Conservation (phyloP, 768 basidiomycete genomes). For the Hypholoma fasciculare region DNA sequence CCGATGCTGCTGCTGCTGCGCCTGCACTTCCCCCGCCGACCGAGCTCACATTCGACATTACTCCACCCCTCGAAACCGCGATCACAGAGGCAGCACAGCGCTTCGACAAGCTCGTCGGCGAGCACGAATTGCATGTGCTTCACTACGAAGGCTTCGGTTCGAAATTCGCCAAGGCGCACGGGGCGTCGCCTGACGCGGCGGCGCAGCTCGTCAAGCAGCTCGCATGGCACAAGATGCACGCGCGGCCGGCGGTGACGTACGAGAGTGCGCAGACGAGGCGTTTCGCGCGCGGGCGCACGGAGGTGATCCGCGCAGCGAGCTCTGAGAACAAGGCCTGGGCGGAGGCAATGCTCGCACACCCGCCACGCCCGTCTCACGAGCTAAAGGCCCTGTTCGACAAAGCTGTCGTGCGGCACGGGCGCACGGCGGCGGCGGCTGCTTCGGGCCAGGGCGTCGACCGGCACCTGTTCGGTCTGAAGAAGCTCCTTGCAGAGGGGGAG, state of each 20-base stretch:
- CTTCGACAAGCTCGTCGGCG: slow-evolving; percentile 74
- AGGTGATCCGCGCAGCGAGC: slow-evolving; percentile 89
- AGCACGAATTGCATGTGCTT: slow-evolving; percentile 83
- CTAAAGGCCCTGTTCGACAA: slow-evolving; percentile 69
- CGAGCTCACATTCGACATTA: slow-evolving; percentile 73
- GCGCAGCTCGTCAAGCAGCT: slow-evolving; percentile 95
- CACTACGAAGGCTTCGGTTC: slow-evolving; percentile 93
- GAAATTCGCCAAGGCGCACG: slow-evolving; percentile 76
- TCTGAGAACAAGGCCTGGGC: slow-evolving; percentile 84
- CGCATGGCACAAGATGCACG: slow-evolving; percentile 86
- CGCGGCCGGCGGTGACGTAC: slow-evolving; percentile 80
- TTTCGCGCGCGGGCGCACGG: slow-evolving; percentile 88
- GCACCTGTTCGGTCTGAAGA: slow-evolving; percentile 93
- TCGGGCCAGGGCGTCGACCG: slow-evolving; percentile 95
- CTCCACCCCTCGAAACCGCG: slow-evolving; percentile 48
- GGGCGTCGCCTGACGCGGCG: slow-evolving; percentile 91
- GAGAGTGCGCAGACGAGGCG: slow-evolving; percentile 95
- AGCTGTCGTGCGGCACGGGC: slow-evolving; percentile 80
- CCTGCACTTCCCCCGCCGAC: slow-evolving; percentile 53
- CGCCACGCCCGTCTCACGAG: slow-evolving; percentile 30
- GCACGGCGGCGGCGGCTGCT: slow-evolving; percentile 89
- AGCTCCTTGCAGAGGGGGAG: slow-evolving; percentile 74
- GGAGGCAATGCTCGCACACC: slow-evolving; percentile 74
- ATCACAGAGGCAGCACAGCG: slow-evolving; percentile 60
- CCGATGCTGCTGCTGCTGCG: slow-evolving; percentile 25